Conservation (phyloP, 192 early-diverging fungal species). For the Lunasporangiospora selenospora region DNA sequence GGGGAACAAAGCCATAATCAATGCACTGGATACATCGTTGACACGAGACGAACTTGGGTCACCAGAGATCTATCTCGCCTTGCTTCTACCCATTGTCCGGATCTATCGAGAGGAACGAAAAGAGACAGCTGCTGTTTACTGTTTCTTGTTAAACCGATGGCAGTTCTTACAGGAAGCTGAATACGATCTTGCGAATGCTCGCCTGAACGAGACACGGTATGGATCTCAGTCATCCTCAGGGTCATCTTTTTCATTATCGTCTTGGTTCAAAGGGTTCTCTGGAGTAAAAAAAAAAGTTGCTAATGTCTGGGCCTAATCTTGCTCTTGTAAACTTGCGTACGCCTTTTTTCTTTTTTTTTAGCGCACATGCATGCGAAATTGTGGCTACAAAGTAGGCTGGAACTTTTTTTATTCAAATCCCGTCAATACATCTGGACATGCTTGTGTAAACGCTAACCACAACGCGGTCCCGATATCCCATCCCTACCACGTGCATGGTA, state of each 20-base stretch:
- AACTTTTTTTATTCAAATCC: no score
- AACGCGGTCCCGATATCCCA: no score
- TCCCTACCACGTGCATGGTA: no score
- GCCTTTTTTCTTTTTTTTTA: constrained; percentile 5
- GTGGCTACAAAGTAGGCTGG: constrained; percentile 51
- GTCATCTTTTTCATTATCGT: no score
- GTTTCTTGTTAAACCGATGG: constrained; percentile 41
- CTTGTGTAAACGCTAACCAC: no score
- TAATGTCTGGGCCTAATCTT: neutral
- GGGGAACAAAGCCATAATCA: constrained; percentile 24
- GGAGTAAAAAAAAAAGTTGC: no score
- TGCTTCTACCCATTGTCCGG: constrained; percentile 44
- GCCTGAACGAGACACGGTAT: constrained; percentile 47
- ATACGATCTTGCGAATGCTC: constrained; percentile 39
- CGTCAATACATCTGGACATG: no score
- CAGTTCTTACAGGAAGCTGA: constrained; percentile 47
- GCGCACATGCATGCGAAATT: constrained; percentile 52
- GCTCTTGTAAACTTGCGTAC: neutral
- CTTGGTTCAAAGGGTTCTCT: no score
- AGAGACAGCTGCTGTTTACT: constrained; percentile 46
- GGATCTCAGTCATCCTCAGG: no score
- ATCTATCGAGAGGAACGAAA: constrained; percentile 35
- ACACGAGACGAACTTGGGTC: constrained; percentile 34
- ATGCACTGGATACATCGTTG: constrained; percentile 41
- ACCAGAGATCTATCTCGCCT: constrained; percentile 46